phyloP scores from a whole-genome alignment of 768 basidiomycete genomes.

The Tubosaeta brunneosetosa region DNA sequence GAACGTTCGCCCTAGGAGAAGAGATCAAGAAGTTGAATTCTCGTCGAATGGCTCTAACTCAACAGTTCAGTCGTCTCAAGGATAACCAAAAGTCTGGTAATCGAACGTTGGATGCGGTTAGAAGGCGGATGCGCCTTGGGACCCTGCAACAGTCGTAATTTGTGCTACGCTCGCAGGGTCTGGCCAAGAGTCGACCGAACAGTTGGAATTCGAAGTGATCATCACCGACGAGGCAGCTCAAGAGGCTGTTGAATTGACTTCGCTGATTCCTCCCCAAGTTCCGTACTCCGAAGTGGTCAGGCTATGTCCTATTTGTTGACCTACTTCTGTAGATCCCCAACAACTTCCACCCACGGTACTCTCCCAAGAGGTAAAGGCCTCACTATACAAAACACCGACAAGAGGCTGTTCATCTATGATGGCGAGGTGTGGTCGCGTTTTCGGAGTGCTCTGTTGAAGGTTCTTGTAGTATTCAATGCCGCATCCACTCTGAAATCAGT shows the following conservation, averaged over 20 bases:
- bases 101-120: slow-evolving; percentile 74
- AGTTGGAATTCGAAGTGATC: slow-evolving; percentile 88
- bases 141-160: slow-evolving; percentile 84
- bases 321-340: slow-evolving; percentile 56
- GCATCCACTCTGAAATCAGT: slow-evolving; percentile 98
- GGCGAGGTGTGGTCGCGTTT: slow-evolving; percentile 41
- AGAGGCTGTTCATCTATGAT: slow-evolving; percentile 86
- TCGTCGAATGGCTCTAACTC: slow-evolving; percentile 58
- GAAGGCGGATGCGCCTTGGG: slow-evolving; percentile 66
- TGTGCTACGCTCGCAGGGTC: slow-evolving; percentile 92
- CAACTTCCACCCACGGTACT: slow-evolving; percentile 95
- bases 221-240: slow-evolving; percentile 99
- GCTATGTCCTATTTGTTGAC: background rate
- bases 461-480: slow-evolving; percentile 84
- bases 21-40: slow-evolving; percentile 66
- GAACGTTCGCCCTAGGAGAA: slow-evolving; percentile 52
- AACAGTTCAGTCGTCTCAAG: slow-evolving; percentile 68
- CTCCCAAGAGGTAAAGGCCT: slow-evolving; percentile 47
- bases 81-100: slow-evolving; percentile 80
- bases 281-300: slow-evolving; percentile 62
- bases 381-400: slow-evolving; percentile 50
- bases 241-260: slow-evolving; percentile 90
- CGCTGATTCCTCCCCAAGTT: slow-evolving; percentile 94
- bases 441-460: background rate
- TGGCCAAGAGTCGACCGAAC: slow-evolving; percentile 80